phyloP scores from a whole-genome alignment of 2,329 filamentous ascomycete species.

The Alternaria metachromatica region DNA sequence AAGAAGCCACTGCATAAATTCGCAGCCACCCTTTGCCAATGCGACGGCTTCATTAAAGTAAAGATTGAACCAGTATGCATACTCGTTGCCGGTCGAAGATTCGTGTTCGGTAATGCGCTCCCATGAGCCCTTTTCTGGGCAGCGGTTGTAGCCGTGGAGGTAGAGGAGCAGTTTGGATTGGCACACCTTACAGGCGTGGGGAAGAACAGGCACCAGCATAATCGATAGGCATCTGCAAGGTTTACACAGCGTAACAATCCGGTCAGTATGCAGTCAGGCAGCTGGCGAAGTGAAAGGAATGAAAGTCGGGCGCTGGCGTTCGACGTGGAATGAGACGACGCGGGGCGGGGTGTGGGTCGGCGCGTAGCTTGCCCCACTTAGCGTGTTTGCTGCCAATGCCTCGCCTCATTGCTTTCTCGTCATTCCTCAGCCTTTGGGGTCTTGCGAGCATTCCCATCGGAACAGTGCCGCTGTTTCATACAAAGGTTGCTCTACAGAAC shows the following conservation, averaged over 20 bases:
- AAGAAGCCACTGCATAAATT: not conserved
- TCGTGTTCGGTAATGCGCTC: not conserved
- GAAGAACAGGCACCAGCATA: not conserved
- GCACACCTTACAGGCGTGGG: not conserved
- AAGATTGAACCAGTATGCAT: not conserved
- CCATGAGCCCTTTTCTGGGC: not conserved
- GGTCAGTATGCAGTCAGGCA: not conserved
- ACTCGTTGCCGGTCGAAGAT: not conserved
- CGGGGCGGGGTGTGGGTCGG: not conserved
- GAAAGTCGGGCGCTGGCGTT: not conserved
- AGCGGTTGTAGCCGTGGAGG: not conserved
- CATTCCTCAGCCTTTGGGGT: constrained; percentile 1
- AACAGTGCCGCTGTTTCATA: not conserved
- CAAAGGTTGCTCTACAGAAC: not conserved
- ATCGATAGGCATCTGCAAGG: not conserved
- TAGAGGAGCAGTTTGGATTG: not conserved
- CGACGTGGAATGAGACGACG: not conserved
- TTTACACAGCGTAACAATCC: not conserved
- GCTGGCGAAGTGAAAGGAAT: not conserved
- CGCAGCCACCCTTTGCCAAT: not conserved
- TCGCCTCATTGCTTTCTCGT: not conserved
- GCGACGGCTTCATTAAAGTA: not conserved
- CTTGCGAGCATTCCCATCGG: not conserved
- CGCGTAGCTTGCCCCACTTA: constrained; percentile 5
- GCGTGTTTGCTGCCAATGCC: not conserved